Evolutionary conservation across 73 alveolate species (phyloP).

Genomic region (Uronychia binucleata): DNA sequence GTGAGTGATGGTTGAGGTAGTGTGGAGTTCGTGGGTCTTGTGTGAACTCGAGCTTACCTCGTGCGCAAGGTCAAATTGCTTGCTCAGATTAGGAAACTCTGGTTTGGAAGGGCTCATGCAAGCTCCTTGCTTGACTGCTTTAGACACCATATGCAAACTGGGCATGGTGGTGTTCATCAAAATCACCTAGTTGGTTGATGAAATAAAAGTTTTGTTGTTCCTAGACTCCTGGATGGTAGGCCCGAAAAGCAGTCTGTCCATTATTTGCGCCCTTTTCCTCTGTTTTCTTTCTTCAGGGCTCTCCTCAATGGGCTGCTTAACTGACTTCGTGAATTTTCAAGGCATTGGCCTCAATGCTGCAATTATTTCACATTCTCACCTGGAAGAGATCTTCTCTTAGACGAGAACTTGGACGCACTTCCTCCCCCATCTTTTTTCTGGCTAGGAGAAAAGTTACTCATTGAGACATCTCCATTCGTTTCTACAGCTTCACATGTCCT

Average conservation of each 20-base stretch:
- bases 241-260: background rate
- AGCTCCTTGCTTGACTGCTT: background rate
- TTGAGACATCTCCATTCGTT: background rate
- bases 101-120: background rate
- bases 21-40: too few relatives aligned
- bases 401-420: background rate
- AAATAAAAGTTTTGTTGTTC: background rate
- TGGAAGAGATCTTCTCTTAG: background rate
- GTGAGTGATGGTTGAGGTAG: too few relatives aligned
- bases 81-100: background rate
- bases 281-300: background rate
- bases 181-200: background rate
- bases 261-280: background rate
- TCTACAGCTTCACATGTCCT: background rate
- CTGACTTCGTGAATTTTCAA: background rate
- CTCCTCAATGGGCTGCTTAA: background rate
- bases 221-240: background rate
- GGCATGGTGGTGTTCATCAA: background rate
- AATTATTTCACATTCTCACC: background rate
- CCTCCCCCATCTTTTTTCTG: background rate
- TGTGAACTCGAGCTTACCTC: too few relatives aligned
- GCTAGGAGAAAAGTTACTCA: background rate
- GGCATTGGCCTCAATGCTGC: background rate
- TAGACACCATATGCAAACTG: background rate
- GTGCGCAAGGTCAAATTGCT: too few relatives aligned